Base-by-base conservation (phyloP, 2,329 filamentous ascomycete species). In the Emericellopsis atlantica region DNA sequence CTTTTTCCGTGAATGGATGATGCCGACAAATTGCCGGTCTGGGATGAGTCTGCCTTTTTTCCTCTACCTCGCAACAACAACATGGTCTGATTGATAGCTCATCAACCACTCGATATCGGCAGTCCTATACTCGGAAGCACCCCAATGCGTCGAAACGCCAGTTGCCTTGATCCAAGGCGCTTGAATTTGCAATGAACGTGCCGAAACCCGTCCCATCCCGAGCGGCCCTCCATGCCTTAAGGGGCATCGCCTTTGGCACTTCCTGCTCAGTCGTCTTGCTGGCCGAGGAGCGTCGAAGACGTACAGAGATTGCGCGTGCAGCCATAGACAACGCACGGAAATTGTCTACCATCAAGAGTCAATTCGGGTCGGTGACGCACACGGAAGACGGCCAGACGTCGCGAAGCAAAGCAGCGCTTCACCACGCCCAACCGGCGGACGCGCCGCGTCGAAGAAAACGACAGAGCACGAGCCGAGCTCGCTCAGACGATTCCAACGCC, bases 211-310 rank as follows among this genome's bases (percentile, higher is more conserved):
- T 72, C 42, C 72, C 71, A 37, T 75, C 73, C 32, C 70, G 70
- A 57, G 68, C 69, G 44, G 70, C 68, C 44, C 62, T 76, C 47
- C 67, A 70, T 54, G 67, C 71, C 44, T 67, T 77, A 31, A 70
- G 71, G 45, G 67, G 71, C 46, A 63, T 76, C 44, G 65, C 73
- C 42, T 56, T 77, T 14, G 73, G 72, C 39, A 76, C 72, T 2
- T 74, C 72, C 8, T 76, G 71, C 51, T 75, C 72, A 34, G 62
- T 76, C 42, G 65, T 68, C 39, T 53, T 73, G 22, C 58, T 77
- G 42, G 62, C 73, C 43, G 72, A 77, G 54, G 73, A 77, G 54
- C 70, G 71, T 37, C 65, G 72, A 44, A 69, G 70, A 43, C 67
- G 71, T 22, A 68, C 76, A 45, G 67, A 68, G 41, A 60, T 71